Evolutionary conservation across 2,329 filamentous ascomycete genomes (phyloP), one percentile per base, ranked within the genome.

Genomic region (Aureobasidium leucospermi): DNA sequence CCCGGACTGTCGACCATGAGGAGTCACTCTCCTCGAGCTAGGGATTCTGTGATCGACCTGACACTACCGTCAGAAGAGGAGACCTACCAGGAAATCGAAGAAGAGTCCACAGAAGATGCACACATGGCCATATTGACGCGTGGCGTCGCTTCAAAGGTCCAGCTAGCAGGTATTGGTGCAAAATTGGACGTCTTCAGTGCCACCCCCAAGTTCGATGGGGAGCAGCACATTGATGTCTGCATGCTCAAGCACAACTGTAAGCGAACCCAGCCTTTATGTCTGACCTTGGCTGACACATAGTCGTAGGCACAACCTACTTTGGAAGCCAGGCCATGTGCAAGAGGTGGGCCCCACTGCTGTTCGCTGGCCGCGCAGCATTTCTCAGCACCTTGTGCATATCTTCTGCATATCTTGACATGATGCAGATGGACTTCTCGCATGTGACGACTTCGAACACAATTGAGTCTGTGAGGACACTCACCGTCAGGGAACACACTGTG

Each of bases 321-420:
- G 67, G 68, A 10, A 67, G 63, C 28, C 62, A 61, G 31, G 63
- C 65, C 6, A 67, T 71, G 58, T 57, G 63, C 10, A 47, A 61
- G 29, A 47, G 61, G 23, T 71, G 68, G 68, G 61, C 69, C n/a
- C 69, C 68, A 1, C 60, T 61, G 4, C 58, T 71, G 9, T 62
- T 67, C 9, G 60, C 61, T 10, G 61, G 64, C 9, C 64, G 61
- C 6, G 63, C 66, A 36, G 66, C 69, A 1, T 71, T 70, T 38
- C 58, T 71, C 23, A 68, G 67, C 59, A 70, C 67, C 3, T 59
- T 72, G 1, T 69, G 66, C 53, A 67, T 70, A 10, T 69, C 69
- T 3, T 63, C 69, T 9, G 67, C 69, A 3, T 67, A 72, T 38
- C 66, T 69, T 7, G 69, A 71, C 45, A 66, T 69, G 43, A 72